phyloP scores from a whole-genome alignment of 495 filamentous ascomycete species.

The Penicillium flavigenum region DNA sequence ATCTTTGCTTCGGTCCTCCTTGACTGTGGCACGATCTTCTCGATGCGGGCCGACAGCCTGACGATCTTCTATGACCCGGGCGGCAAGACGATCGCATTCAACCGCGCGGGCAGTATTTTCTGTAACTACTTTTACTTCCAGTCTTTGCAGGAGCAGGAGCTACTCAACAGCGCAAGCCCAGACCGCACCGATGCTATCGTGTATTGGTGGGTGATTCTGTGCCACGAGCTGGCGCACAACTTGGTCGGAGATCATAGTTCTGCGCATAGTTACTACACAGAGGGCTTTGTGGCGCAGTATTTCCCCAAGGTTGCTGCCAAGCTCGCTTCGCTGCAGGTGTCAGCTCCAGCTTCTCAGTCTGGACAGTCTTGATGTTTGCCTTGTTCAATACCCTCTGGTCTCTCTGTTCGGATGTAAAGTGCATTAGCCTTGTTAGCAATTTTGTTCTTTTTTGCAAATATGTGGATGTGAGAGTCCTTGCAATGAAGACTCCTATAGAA shows the following conservation, averaged over 20 bases:
- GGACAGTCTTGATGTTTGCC: slow-evolving; percentile 3
- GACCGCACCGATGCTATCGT: slow-evolving; percentile 64
- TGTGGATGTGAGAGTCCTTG: neutral
- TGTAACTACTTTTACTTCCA: slow-evolving; percentile 90
- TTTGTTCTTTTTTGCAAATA: neutral
- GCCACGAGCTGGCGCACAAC: slow-evolving; percentile 95
- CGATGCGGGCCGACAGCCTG: slow-evolving; percentile 56
- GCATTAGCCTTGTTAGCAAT: neutral
- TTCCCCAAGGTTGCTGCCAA: slow-evolving; percentile 51
- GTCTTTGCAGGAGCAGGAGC: slow-evolving; percentile 63
- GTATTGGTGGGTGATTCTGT: slow-evolving; percentile 91
- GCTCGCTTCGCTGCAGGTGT: slow-evolving; percentile 25
- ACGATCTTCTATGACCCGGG: slow-evolving; percentile 85
- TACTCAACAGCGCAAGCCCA: slow-evolving; percentile 38
- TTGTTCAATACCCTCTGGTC: slow-evolving; percentile 16
- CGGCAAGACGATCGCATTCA: slow-evolving; percentile 89
- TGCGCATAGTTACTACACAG: slow-evolving; percentile 79
- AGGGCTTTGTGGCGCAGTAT: slow-evolving; percentile 53
- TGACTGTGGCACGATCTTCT: slow-evolving; percentile 69
- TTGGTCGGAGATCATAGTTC: slow-evolving; percentile 75
- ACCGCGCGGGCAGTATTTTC: slow-evolving; percentile 79
- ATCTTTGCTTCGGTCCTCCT: slow-evolving; percentile 68
- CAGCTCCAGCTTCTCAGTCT: neutral
- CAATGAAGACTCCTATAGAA: neutral
- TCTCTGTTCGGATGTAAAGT: slow-evolving; percentile 3